Evolutionary conservation across 2,329 filamentous ascomycete genomes (phyloP), one percentile per base, ranked within the genome.

Genomic region (Periconia macrospinosa): DNA sequence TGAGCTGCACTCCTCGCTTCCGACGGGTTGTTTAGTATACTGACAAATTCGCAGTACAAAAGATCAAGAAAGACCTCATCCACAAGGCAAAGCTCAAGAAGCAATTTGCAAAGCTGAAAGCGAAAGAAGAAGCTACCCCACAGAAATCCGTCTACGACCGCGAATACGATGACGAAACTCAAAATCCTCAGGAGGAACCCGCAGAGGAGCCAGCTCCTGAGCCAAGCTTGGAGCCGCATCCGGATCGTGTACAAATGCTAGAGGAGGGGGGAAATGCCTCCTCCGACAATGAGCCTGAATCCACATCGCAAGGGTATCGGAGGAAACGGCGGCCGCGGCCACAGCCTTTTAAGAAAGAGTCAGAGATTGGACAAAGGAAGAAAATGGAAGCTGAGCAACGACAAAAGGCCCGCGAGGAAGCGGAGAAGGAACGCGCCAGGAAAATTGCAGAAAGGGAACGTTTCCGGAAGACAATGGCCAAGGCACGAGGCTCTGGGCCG

Each of bases 11-110:
- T 37, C 33, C 11, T 37, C 23, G 3, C 23, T 37, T 37, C 33
- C 33, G 33, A 14, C 15, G 33, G 11, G 5, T 42, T 13, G 17
- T 20, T 14, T 18, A 9, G 40, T 52, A 23, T 47, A 61, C 47
- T 43, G 10, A 14, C 18, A 11, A 17, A 35, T 9, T 7, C 11
- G 41, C 66, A 93, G 90, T 90, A 53, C 86, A 90, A 74, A 93
- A 93, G 75, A 94, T 96, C 69, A 97, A 97, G 76, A 83, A 88
- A 60, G 85, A 90, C 61, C 79, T 96, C 52, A 97, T 97, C 66
- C 86, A 92, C 74, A 95, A 94, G 73, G 92, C 92, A 56, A 96
- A 97, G 75, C 82, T 96, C 58, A 94, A 93, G 76, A 96, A 96
- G 75, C 85, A 89, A 41, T 97, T 96, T 71, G 89, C 89, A 58